Conservation (phyloP, 2,329 filamentous ascomycete genomes). For the Penicillium sp. region DNA sequence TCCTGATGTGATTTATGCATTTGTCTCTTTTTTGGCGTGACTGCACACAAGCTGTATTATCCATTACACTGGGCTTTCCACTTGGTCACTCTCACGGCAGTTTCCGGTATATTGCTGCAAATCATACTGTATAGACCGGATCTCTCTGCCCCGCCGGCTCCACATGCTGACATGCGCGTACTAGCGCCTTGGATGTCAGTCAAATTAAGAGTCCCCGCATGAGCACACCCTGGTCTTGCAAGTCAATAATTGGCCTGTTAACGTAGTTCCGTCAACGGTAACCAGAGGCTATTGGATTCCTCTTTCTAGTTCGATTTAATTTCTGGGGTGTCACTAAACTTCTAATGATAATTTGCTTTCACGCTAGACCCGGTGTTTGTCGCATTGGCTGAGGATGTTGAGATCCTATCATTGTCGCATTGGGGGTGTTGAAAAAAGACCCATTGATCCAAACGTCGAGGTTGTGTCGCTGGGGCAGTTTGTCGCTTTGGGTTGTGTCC, state of each 20-base stretch:
- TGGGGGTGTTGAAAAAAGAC: constrained; percentile 1
- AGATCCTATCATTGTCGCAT: background rate
- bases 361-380: background rate
- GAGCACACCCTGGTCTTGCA: background rate
- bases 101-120: background rate
- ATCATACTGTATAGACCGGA: constrained; percentile 1
- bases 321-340: background rate
- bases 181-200: background rate
- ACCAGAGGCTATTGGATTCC: background rate
- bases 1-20: background rate
- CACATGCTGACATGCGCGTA: background rate
- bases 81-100: background rate
- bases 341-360: background rate
- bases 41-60: too few relatives aligned
- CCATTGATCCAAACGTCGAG: background rate
- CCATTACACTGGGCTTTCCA: background rate
- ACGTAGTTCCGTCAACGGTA: background rate
- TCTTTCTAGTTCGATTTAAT: background rate
- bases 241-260: background rate
- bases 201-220: background rate
- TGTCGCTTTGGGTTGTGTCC: constrained; percentile 14
- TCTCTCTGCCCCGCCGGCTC: background rate
- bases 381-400: constrained; percentile 5
- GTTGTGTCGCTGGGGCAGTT: constrained; percentile 4
- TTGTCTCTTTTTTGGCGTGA: background rate